A percentile compares a stretch with the other conserved stretches of the same genome.
phyloP scores from a whole-genome alignment of 75 land plant species.

The Pinus albicaulis region DNA sequence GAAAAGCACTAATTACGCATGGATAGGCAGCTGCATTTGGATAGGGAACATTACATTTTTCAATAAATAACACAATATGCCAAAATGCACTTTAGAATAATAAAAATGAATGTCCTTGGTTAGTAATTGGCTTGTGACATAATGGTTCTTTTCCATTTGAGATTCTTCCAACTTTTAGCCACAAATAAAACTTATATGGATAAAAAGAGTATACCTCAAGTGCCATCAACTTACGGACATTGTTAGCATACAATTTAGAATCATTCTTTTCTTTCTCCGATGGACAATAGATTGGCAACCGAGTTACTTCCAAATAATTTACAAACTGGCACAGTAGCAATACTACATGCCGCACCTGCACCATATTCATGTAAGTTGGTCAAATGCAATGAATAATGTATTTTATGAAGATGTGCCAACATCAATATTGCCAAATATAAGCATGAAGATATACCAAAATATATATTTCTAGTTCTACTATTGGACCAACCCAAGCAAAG shows the following conservation, averaged over 20 bases:
- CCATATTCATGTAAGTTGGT: background rate
- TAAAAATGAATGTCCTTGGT: background rate
- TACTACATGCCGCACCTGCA: conserved; percentile 86
- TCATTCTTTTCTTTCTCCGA: conserved; percentile 82
- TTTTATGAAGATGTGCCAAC: too few relatives aligned
- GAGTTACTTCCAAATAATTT: conserved; percentile 77
- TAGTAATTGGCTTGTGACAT: background rate
- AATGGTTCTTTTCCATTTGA: background rate
- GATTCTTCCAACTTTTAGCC: background rate
- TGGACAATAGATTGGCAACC: conserved; percentile 82
- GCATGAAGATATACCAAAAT: too few relatives aligned
- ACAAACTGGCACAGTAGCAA: conserved; percentile 91
- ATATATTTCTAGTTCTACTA: too few relatives aligned
- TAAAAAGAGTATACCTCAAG: conserved; percentile 56
- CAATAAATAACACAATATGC: background rate
- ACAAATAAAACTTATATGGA: background rate
- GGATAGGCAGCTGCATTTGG: background rate
- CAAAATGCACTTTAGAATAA: background rate
- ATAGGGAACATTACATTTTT: background rate
- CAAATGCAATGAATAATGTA: background rate
- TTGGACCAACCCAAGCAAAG: too few relatives aligned
- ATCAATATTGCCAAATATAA: too few relatives aligned
- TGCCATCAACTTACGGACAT: conserved; percentile 92
- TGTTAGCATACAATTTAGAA: conserved; percentile 90
- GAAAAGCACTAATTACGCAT: too few relatives aligned